A percentile compares a stretch with the other conserved stretches of the same genome.
These are phyloP conservation scores for Xeromyces bisporus DNA, from an alignment of 495 filamentous ascomycete species.

Conservation along the genomic window DNA sequence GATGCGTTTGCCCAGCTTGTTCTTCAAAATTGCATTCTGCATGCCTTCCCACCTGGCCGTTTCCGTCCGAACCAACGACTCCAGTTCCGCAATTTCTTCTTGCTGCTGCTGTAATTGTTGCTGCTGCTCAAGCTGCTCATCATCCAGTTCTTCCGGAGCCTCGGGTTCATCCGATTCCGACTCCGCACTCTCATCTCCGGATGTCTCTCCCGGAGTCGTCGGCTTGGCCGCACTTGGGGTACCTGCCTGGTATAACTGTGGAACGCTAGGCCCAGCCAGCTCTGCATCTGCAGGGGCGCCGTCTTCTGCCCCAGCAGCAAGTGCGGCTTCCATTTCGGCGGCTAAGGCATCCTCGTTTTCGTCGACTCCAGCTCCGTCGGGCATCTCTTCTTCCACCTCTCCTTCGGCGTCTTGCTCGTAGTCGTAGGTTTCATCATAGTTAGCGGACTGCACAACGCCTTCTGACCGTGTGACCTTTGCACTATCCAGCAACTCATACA, in stretches of 20 bases:
- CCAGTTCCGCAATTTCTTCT: constrained; percentile 33
- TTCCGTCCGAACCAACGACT: constrained; percentile 28
- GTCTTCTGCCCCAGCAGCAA: constrained; percentile 35
- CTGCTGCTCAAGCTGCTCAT: constrained; percentile 30
- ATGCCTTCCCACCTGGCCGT: constrained; percentile 26
- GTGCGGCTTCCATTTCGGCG: constrained; percentile 36
- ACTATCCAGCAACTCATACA: constrained; percentile 49
- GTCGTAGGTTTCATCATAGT: constrained; percentile 33
- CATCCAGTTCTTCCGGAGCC: constrained; percentile 44
- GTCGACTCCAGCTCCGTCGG: constrained; percentile 25
- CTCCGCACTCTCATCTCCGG: constrained; percentile 34
- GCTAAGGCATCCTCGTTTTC: constrained; percentile 46
- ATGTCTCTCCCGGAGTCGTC: constrained; percentile 25
- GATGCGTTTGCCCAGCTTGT: constrained; percentile 32
- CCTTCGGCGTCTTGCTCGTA: constrained; percentile 41
- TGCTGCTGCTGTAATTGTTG: constrained; percentile 32
- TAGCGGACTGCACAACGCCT: constrained; percentile 21
- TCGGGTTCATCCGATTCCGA: constrained; percentile 45
- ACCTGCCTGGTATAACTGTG: constrained; percentile 14
- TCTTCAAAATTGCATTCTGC: constrained; percentile 30
- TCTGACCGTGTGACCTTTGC: constrained; percentile 34
- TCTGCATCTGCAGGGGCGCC: constrained; percentile 10
- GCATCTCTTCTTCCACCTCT: constrained; percentile 28
- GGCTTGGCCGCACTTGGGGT: constrained; percentile 20
- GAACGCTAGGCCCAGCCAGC: constrained; percentile 4